Conservation (phyloP, 768 basidiomycete genomes). For the Amanita polypyramis region DNA sequence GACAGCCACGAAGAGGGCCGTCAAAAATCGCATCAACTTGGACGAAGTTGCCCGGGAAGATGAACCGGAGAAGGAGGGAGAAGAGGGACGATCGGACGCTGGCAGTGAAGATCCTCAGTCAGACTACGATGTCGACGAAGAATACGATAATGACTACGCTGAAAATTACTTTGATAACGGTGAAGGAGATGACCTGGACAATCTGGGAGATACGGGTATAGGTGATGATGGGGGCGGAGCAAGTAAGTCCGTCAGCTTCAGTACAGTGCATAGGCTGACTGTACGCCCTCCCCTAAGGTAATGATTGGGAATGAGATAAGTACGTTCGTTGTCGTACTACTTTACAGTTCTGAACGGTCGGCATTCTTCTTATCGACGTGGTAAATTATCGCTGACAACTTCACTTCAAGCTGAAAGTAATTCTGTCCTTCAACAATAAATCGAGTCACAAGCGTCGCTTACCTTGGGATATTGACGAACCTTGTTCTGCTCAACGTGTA, state of each 20-base stretch:
- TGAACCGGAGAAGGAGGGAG: conserved; percentile 63
- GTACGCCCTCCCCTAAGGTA: neutral
- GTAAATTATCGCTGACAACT: no score
- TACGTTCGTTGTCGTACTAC: neutral
- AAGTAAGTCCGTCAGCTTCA: neutral
- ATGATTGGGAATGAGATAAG: conserved; percentile 3
- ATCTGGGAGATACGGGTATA: conserved; percentile 61
- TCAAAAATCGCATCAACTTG: conserved; percentile 42
- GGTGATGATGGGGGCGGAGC: conserved; percentile 56
- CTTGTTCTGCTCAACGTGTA: no score
- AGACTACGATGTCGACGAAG: conserved; percentile 84
- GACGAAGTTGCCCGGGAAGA: conserved; percentile 61
- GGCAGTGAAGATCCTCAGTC: conserved; percentile 57
- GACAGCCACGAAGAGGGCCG: conserved; percentile 8
- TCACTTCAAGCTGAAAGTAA: no score
- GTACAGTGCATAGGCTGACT: neutral
- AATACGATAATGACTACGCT: conserved; percentile 86
- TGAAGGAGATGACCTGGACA: conserved; percentile 72
- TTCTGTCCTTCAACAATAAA: no score
- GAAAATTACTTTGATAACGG: conserved; percentile 90
- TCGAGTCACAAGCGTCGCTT: no score
- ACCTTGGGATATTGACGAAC: no score
- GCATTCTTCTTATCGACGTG: no score
- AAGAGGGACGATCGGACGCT: conserved; percentile 49
- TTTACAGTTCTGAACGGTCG: neutral